Evolutionary conservation across 371 early-diverging fungal species (phyloP).

Genomic region (Furculomyces boomerangus): DNA sequence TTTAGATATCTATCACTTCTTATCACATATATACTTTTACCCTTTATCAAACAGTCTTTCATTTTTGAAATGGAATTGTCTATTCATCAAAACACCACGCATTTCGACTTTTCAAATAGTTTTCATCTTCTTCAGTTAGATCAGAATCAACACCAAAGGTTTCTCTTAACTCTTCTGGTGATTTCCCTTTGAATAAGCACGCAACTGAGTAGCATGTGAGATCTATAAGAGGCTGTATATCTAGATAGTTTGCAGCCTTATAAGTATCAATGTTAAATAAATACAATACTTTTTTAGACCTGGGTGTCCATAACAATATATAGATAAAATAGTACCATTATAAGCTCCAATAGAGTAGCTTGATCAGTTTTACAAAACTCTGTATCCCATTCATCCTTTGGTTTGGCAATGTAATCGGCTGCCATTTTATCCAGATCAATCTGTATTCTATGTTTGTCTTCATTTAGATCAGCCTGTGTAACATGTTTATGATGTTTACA

Average conservation of each 20-base stretch:
- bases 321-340: slow-evolving; percentile 20
- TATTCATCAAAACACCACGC: too few species aligned
- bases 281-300: neutral
- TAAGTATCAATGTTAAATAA: slow-evolving; percentile 6
- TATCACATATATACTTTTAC: too few species aligned
- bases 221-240: slow-evolving; percentile 67
- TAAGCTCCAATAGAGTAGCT: slow-evolving; percentile 72
- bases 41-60: too few species aligned
- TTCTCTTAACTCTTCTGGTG: slow-evolving; percentile 67
- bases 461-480: neutral
- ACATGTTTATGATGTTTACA: slow-evolving; percentile 55
- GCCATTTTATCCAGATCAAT: neutral
- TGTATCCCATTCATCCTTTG: slow-evolving; percentile 48
- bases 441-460: neutral
- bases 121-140: slow-evolving; percentile 64
- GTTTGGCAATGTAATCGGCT: too few species aligned
- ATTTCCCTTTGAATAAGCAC: slow-evolving; percentile 75
- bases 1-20: too few species aligned
- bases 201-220: slow-evolving; percentile 77
- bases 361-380: slow-evolving; percentile 75
- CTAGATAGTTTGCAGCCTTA: slow-evolving; percentile 70
- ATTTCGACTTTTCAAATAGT: slow-evolving; percentile 13
- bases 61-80: too few species aligned
- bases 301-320: neutral
- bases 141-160: slow-evolving; percentile 80